These are phyloP conservation scores for Aspergillus carlsbadensis DNA, from an alignment of 495 filamentous ascomycete species.

Conservation along the genomic window DNA sequence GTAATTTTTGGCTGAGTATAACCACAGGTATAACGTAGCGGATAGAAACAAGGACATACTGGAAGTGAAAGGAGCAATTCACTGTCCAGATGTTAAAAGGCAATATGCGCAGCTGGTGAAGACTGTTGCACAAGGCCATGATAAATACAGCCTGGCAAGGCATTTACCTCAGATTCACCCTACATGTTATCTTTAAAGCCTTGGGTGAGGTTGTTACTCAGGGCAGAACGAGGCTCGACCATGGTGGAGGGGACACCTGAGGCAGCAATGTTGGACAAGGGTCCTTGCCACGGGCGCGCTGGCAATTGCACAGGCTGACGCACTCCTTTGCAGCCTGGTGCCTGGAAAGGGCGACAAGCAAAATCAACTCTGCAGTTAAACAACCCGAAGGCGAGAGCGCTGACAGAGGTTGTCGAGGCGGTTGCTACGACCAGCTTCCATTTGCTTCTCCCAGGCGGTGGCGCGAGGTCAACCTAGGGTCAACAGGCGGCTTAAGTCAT, in stretches of 20 bases:
- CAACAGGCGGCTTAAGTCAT: slow-evolving; percentile 42
- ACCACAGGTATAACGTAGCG: no score
- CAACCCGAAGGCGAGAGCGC: neutral
- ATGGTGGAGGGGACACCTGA: slow-evolving; percentile 11
- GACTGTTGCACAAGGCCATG: neutral
- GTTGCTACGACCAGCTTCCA: slow-evolving; percentile 39
- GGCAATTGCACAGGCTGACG: slow-evolving; percentile 8
- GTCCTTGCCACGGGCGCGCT: neutral
- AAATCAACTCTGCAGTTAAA: slow-evolving; percentile 4
- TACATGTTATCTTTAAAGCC: slow-evolving; percentile 5
- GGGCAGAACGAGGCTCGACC: slow-evolving; percentile 14
- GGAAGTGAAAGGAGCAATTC: no score
- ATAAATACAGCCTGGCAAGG: slow-evolving; percentile 12
- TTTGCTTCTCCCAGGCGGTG: slow-evolving; percentile 35
- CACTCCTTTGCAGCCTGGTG: slow-evolving; percentile 7
- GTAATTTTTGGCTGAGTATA: no score
- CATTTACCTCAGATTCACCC: slow-evolving; percentile 4
- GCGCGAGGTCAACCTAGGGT: slow-evolving; percentile 23
- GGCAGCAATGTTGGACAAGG: slow-evolving; percentile 22
- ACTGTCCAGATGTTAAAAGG: neutral
- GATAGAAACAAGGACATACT: no score
- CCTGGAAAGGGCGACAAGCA: neutral
- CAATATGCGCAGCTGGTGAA: neutral
- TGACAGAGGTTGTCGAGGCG: neutral
- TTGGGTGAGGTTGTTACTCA: slow-evolving; percentile 8